Evolutionary conservation across 2,329 filamentous ascomycete species (phyloP).

Genomic region (Dactylonectria macrodidyma): DNA sequence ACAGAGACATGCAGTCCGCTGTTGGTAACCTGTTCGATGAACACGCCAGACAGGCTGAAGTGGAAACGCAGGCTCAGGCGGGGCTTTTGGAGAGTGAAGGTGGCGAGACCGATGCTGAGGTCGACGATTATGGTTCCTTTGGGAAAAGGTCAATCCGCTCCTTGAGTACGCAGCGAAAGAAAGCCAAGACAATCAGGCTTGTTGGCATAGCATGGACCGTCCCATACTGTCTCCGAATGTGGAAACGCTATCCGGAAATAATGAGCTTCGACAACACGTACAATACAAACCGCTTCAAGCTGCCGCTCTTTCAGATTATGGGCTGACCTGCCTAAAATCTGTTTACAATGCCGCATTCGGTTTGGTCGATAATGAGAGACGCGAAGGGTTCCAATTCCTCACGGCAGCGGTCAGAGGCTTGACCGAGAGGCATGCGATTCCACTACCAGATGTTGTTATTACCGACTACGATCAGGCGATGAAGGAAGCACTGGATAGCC

Average conservation of each 20-base stretch:
- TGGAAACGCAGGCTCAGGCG: no score
- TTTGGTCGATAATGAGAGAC: constrained; percentile 15
- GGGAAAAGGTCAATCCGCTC: no score
- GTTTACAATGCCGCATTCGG: constrained; percentile 23
- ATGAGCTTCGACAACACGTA: constrained; percentile 3
- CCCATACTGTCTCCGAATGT: constrained; percentile 23
- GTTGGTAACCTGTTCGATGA: no score
- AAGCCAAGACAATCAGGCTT: not conserved
- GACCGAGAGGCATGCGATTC: constrained; percentile 1
- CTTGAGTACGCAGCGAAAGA: no score
- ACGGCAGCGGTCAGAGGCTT: constrained; percentile 2
- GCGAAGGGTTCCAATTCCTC: constrained; percentile 23
- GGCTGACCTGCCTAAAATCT: constrained; percentile 16
- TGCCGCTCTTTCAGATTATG: constrained; percentile 28
- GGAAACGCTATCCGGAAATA: constrained; percentile 19
- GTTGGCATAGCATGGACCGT: constrained; percentile 10
- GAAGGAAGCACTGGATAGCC: constrained; percentile 8
- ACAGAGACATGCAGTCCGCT: no score
- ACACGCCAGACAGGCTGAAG: no score
- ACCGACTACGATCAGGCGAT: constrained; percentile 16
- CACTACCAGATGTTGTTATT: constrained; percentile 12
- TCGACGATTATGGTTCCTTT: no score
- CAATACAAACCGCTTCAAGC: constrained; percentile 1
- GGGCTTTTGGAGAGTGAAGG: no score
- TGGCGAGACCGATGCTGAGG: no score